Percentiles rank a stretch among this genome's conserved stretches.
phyloP scores from a whole-genome alignment of 371 early-diverging fungal genomes.

The Choanephora cucurbitarum region DNA sequence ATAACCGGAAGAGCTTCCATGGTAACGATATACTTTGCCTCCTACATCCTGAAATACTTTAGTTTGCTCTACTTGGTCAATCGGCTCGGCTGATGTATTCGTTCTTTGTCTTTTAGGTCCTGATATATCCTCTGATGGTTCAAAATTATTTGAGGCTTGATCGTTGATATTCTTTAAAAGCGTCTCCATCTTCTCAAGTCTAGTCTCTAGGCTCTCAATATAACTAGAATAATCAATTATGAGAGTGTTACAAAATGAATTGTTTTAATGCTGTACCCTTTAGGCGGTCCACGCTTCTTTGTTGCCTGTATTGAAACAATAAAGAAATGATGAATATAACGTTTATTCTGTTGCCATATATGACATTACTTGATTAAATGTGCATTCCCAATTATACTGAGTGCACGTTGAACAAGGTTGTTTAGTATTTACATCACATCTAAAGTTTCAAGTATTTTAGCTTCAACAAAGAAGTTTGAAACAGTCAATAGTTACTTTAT shows the following conservation, averaged over 20 bases:
- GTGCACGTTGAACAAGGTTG: constrained; percentile 46
- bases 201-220: constrained; percentile 42
- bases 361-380: constrained; percentile 43
- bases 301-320: constrained; percentile 25
- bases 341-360: constrained; percentile 1
- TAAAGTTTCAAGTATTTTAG: constrained; percentile 7
- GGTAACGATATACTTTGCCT: constrained; percentile 36
- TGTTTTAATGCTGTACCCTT: constrained; percentile 38
- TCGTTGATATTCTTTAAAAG: constrained; percentile 24
- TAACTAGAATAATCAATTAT: constrained; percentile 32
- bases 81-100: neutral
- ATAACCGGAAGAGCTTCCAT: constrained; percentile 51
- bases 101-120: neutral
- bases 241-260: neutral
- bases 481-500: constrained; percentile 30
- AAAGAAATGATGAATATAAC: neutral
- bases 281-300: constrained; percentile 53
- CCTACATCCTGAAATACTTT: neutral
- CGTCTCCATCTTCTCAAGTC: constrained; percentile 43
- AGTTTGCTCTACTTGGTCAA: neutral
- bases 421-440: constrained; percentile 43
- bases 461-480: neutral
- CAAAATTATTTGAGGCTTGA: neutral
- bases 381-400: constrained; percentile 48
- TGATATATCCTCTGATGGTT: neutral